Evolutionary conservation across 192 early-diverging fungal genomes (phyloP), one percentile per base, ranked within the genome.

Genomic region (Paraglomus occultum): DNA sequence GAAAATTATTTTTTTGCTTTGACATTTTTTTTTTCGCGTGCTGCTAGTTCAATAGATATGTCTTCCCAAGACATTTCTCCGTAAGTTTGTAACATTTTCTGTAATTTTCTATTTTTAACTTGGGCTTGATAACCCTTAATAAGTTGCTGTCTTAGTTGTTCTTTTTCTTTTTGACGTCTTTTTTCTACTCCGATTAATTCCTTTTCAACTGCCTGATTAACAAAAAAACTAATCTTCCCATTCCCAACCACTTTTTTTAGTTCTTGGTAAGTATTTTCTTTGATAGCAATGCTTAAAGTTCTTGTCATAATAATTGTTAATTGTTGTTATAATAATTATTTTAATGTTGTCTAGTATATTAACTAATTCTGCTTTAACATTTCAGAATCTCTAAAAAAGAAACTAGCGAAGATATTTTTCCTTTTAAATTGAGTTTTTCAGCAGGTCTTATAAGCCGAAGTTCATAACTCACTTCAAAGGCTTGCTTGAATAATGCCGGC

Each of bases 251-350:
- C 4, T 43, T 61, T 2, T n/a, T 14, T 61, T 61, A 61, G 12
- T 10, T 61, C 38, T 12, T 40, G 59, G 45, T 61, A 61, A 61
- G 38, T 61, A 61, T 61, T 61, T 61, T 61, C 59, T 61, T 61
- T 61, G 45, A 61, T 61, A 4, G 59, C 59, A 42, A 61, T 61
- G 38, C 59, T 61, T 61, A 61, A 61, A 15, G 59, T 61, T 61
- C 59, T 61, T 17, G 59, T 61, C 59, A 61, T 61, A 61, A 61
- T 61, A 61, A 61, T 61, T 61, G 43, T 5, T 61, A 61, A 61
- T 61, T 61, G 43, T 61, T 61, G 23, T 61, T n/a, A n/a, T n/a
- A n/a, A n/a, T n/a, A n/a, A n/a, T n/a, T n/a, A 44, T 61, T 20
- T 17, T 61, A 61, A 17, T 61, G 1, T 44, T 61, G 40, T 17